Evolutionary conservation across 495 filamentous ascomycete genomes (phyloP).

Genomic region (Xylaria bambusicola): DNA sequence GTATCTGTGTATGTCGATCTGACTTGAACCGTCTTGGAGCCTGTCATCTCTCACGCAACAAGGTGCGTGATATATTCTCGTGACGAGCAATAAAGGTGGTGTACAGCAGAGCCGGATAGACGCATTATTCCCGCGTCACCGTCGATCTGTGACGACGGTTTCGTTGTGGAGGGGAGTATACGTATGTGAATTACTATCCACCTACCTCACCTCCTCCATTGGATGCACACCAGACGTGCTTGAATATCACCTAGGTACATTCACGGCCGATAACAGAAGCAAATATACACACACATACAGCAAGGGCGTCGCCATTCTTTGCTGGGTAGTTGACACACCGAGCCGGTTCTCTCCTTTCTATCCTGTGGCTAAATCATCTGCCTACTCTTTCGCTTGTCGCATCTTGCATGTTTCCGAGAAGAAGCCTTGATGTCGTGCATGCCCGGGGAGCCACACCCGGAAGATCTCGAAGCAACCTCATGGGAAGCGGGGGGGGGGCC

Average conservation of each 20-base stretch:
- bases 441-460: slow-evolving; percentile 14
- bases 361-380: background rate
- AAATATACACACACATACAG: background rate
- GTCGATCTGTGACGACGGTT: slow-evolving; percentile 3
- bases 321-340: background rate
- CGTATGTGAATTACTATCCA: background rate
- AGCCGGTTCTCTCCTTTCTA: background rate
- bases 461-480: slow-evolving; percentile 14
- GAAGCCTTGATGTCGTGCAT: slow-evolving; percentile 5
- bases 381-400: background rate
- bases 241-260: background rate
- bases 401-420: slow-evolving; percentile 6
- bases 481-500: background rate
- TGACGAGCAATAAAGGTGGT: slow-evolving; percentile 6
- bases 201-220: background rate
- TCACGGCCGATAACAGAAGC: background rate
- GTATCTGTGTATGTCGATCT: background rate
- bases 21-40: background rate
- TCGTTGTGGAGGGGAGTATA: background rate
- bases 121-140: background rate
- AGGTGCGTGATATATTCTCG: slow-evolving; percentile 10
- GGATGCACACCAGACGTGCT: background rate
- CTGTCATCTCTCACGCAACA: background rate
- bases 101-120: background rate
- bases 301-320: background rate